Base-by-base conservation (phyloP, 129 eudicot genomes). In the Apium graveolens region DNA sequence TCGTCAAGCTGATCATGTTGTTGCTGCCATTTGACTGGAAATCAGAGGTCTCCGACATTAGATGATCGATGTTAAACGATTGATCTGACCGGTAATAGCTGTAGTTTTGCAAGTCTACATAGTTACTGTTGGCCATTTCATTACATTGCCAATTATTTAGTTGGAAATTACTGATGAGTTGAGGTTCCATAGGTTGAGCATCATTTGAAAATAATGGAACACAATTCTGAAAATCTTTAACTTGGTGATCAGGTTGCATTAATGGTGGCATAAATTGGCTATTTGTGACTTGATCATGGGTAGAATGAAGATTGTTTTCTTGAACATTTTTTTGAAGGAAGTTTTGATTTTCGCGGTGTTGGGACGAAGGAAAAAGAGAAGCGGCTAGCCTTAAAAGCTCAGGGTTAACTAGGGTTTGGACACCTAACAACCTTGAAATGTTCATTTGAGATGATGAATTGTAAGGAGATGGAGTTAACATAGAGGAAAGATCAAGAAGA, bases 401-500 rank as follows among this genome's bases (percentile, higher is more conserved):
- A 3, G 97, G 95, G 81, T 87, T 89, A 5, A 89, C 80, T 49
- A 87, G 32, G 16, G 84, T 76, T 83, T 86, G 97, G 42, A 78
- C 83, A 16, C 90, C 87, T 43, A 89, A 72, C 76, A 85, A 78
- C 35, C 87, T 75, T 77, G 91, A 85, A 35, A 87, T 73, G 68
- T 48, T 75, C 8, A 78, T 80, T 82, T 75, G 80, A 80, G 89
- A 77, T 32, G 89, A 77, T 32, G 81, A 79, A 78, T 73, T 87
- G 41, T 82, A 84, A 29, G 84, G 62, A 10, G 93, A 81, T 1
- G 91, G 85, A 86, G 85, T 84, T 66, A 92, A 74, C 83, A 88
- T 81, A 38, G 95, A 86, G n/a, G 97, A 86, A 60, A 92, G 82
- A 77, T 90, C 93, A 8, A 90, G 90, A 57, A 89, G 87, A 82